Evolutionary conservation across 192 early-diverging fungal genomes (phyloP).

Genomic region (Coemansia sp.): DNA sequence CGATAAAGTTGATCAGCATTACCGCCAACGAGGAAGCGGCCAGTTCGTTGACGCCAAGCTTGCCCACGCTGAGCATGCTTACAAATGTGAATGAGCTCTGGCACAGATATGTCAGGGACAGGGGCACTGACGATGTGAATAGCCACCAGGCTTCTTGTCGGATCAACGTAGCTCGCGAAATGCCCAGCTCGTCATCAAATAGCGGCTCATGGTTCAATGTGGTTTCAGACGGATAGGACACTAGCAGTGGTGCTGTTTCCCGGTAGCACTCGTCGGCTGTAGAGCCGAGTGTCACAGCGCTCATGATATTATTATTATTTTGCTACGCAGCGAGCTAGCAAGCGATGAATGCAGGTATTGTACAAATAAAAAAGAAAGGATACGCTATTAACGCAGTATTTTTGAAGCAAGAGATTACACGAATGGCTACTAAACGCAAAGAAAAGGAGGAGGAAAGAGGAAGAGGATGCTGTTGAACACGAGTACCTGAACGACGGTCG

Average conservation of each 20-base stretch:
- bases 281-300: not conserved
- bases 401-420: not conserved
- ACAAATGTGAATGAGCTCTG: constrained; percentile 66
- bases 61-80: constrained; percentile 66
- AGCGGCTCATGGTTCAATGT: constrained; percentile 21
- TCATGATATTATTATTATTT: not conserved
- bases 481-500: not conserved
- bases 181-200: constrained; percentile 19
- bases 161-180: constrained; percentile 20
- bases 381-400: not conserved
- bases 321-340: not conserved
- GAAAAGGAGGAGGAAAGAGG: not conserved
- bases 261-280: not conserved
- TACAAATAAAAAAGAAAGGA: not conserved
- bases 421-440: not conserved
- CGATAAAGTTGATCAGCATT: constrained; percentile 71
- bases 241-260: constrained; percentile 12
- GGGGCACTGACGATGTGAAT: constrained; percentile 48
- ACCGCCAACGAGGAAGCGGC: constrained; percentile 66
- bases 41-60: constrained; percentile 64
- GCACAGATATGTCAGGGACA: constrained; percentile 62
- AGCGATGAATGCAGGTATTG: not conserved
- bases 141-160: constrained; percentile 42
- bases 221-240: constrained; percentile 26
- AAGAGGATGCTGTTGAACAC: not conserved